These are phyloP conservation scores for Cyberlindnera xylosilytica DNA, from an alignment of 805 yeast genomes.

Conservation along the genomic window DNA sequence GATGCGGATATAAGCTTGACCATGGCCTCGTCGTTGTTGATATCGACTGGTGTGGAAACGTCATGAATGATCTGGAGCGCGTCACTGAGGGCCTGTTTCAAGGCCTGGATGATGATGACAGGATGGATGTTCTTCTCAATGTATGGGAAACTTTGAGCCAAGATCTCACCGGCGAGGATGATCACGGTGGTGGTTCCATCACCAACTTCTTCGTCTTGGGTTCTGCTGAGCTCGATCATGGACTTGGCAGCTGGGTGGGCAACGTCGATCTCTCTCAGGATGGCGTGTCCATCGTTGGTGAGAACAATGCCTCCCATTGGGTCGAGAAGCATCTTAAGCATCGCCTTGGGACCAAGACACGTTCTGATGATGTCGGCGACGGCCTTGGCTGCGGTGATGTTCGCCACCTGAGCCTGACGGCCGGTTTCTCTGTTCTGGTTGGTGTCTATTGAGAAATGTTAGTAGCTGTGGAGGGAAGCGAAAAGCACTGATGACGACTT, in stretches of 20 bases:
- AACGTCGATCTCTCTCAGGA: constrained; percentile 92
- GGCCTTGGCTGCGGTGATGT: constrained; percentile 99
- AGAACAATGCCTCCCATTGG: constrained; percentile 93
- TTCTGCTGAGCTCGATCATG: constrained; percentile 94
- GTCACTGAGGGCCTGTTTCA: constrained; percentile 85
- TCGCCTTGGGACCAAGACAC: constrained; percentile 98
- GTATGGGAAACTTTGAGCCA: constrained; percentile 93
- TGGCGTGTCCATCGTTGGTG: constrained; percentile 98
- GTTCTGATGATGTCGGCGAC: constrained; percentile 97
- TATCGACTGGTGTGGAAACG: constrained; percentile 82
- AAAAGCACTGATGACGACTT: constrained; percentile 16
- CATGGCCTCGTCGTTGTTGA: constrained; percentile 83
- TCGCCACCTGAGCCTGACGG: constrained; percentile 94
- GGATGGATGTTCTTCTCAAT: constrained; percentile 96
- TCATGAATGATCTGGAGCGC: constrained; percentile 84
- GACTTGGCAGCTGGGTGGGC: constrained; percentile 99
- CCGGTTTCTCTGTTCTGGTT: constrained; percentile 92
- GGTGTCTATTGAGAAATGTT: constrained; percentile 43
- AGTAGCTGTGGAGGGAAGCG: constrained; percentile 1
- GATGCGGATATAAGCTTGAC: constrained; percentile 81
- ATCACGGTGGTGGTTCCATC: constrained; percentile 98
- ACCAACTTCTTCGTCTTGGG: constrained; percentile 98
- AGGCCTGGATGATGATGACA: constrained; percentile 90
- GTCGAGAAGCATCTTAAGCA: constrained; percentile 95
- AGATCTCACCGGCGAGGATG: constrained; percentile 92